Conservation (phyloP, 768 basidiomycete genomes). For the Hemileccinum impolitum region DNA sequence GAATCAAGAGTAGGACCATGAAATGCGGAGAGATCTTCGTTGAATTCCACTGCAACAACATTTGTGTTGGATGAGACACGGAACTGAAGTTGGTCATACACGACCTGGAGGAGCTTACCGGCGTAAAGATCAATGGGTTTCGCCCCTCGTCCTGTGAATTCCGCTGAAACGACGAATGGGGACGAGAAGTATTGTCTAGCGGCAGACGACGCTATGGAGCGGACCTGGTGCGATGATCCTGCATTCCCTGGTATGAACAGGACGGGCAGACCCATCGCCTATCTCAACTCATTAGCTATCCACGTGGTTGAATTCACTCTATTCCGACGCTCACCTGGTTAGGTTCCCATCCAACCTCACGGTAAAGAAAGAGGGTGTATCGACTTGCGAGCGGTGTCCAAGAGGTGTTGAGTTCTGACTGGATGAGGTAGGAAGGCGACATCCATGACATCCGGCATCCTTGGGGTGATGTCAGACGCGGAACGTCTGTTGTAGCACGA, state of each 20-base stretch:
- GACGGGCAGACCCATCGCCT: conserved; percentile 67
- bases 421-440: conserved; percentile 84
- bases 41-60: conserved; percentile 68
- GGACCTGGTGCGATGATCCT: conserved; percentile 89
- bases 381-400: conserved; percentile 71
- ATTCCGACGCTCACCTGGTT: conserved; percentile 42
- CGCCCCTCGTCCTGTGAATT: conserved; percentile 44
- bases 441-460: conserved; percentile 97
- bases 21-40: conserved; percentile 95
- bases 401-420: conserved; percentile 59
- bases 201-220: conserved; percentile 93
- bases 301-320: conserved; percentile 3
- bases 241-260: conserved; percentile 98
- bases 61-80: background rate
- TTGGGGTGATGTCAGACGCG: conserved; percentile 66
- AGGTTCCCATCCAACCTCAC: conserved; percentile 83
- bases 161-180: conserved; percentile 52
- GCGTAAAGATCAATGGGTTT: conserved; percentile 83
- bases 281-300: conserved; percentile 2
- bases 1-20: conserved; percentile 85
- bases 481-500: conserved; percentile 42
- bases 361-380: conserved; percentile 88
- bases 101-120: conserved; percentile 42
- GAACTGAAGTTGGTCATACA: background rate
- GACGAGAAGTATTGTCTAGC: conserved; percentile 71